phyloP scores from a whole-genome alignment of 2,329 filamentous ascomycete species.

The Trichoderma sp. region DNA sequence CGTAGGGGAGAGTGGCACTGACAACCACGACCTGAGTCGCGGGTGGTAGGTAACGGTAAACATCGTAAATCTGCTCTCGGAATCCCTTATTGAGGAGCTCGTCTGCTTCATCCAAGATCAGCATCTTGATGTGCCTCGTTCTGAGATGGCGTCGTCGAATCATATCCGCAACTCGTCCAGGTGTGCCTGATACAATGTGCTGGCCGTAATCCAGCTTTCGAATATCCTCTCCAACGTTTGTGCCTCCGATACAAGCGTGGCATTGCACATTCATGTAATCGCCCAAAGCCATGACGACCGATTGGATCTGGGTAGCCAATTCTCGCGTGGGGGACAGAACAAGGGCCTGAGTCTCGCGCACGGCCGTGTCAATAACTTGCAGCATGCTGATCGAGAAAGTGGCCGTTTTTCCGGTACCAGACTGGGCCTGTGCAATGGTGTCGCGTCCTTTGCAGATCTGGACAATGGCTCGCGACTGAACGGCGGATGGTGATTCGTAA shows the following conservation, averaged over 20 bases:
- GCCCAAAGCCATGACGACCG: conserved; percentile 98
- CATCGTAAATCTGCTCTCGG: conserved; percentile 98
- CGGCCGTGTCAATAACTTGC: conserved; percentile 90
- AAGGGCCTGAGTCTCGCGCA: conserved; percentile 90
- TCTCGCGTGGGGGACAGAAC: conserved; percentile 96
- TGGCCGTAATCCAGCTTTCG: conserved; percentile 96
- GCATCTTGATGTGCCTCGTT: conserved; percentile 65
- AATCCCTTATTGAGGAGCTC: conserved; percentile 86
- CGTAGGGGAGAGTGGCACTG: conserved; percentile 93
- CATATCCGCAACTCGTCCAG: conserved; percentile 81
- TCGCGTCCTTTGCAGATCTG: conserved; percentile 99
- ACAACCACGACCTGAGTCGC: conserved; percentile 98
- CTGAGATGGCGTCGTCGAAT: conserved; percentile 59
- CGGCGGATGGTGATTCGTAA: conserved; percentile 96
- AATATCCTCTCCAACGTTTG: conserved; percentile 97
- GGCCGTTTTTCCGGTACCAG: conserved; percentile 93
- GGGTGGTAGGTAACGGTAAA: conserved; percentile 94
- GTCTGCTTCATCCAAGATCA: conserved; percentile 63
- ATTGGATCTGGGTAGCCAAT: conserved; percentile 97
- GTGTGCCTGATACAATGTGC: conserved; percentile 95
- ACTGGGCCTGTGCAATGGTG: conserved; percentile 97
- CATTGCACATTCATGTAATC: conserved; percentile 99
- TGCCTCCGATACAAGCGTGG: conserved; percentile 97
- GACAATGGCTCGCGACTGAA: conserved; percentile 96
- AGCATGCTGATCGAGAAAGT: conserved; percentile 97